These are phyloP conservation scores for Trypanosoma boissoni DNA, from an alignment of 208 protist genomes.

Conservation along the genomic window DNA sequence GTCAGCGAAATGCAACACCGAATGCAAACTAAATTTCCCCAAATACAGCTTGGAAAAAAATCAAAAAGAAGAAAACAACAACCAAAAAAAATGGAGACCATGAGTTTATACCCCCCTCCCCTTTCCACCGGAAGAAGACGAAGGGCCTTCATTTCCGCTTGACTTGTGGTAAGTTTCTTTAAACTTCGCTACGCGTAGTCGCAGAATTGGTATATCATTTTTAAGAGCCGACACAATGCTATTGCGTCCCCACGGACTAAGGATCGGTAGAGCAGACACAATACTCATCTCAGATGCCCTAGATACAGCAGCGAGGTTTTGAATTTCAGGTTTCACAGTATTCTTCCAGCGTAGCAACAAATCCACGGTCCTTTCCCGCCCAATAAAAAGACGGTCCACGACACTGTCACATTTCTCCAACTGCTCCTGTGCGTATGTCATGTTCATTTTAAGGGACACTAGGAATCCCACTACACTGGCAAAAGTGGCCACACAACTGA, in stretches of 20 bases:
- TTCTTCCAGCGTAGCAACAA: constrained; percentile 54
- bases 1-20: no score
- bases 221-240: constrained; percentile 31
- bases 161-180: constrained; percentile 23
- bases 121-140: constrained; percentile 2
- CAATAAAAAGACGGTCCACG: constrained; percentile 39
- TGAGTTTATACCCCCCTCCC: no score
- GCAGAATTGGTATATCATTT: constrained; percentile 44
- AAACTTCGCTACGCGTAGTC: constrained; percentile 36
- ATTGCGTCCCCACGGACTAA: constrained; percentile 32
- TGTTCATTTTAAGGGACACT: constrained; percentile 15
- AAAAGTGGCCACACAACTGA: constrained; percentile 16
- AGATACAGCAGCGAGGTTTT: constrained; percentile 21
- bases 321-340: constrained; percentile 51
- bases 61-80: background rate
- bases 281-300: constrained; percentile 21
- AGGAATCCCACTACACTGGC: constrained; percentile 18
- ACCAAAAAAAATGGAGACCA: background rate
- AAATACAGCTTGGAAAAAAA: no score
- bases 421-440: constrained; percentile 27
- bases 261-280: constrained; percentile 38
- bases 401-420: constrained; percentile 34
- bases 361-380: constrained; percentile 41
- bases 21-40: no score
- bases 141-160: background rate